These are phyloP conservation scores for Mortierella sp. DNA, from an alignment of 371 early-diverging fungal genomes.

Conservation along the genomic window DNA sequence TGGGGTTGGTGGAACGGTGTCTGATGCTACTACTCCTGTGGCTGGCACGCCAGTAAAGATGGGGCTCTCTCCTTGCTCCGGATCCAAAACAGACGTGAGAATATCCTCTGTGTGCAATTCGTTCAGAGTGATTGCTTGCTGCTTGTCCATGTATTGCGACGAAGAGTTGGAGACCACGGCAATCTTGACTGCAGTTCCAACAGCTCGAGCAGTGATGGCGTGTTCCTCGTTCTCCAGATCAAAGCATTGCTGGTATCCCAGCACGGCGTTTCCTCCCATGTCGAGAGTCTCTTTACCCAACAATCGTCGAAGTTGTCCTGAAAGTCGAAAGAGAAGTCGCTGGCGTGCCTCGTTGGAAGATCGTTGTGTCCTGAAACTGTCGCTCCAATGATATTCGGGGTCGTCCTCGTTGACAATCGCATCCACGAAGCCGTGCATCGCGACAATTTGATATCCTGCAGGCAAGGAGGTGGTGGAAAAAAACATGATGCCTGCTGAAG, in stretches of 20 bases:
- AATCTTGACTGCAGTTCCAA: slow-evolving; percentile 77
- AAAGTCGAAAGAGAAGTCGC: slow-evolving; percentile 71
- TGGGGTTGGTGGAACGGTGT: slow-evolving; percentile 17
- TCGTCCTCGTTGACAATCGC: slow-evolving; percentile 74
- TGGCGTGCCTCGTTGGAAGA: slow-evolving; percentile 81
- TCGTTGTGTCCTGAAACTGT: slow-evolving; percentile 78
- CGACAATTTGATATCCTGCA: slow-evolving; percentile 59
- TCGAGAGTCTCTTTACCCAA: slow-evolving; percentile 79
- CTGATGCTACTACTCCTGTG: slow-evolving; percentile 16
- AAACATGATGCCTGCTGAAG: slow-evolving; percentile 78
- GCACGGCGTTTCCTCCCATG: slow-evolving; percentile 78
- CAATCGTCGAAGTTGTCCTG: slow-evolving; percentile 71
- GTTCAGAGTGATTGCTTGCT: slow-evolving; percentile 33
- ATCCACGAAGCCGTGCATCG: slow-evolving; percentile 74
- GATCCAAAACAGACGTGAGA: slow-evolving; percentile 30
- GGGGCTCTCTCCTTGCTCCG: slow-evolving; percentile 27
- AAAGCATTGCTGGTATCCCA: slow-evolving; percentile 78
- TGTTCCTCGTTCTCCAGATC: slow-evolving; percentile 77
- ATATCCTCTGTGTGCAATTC: slow-evolving; percentile 39
- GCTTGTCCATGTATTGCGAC: slow-evolving; percentile 26
- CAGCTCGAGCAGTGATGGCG: slow-evolving; percentile 77
- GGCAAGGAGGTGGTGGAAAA: slow-evolving; percentile 68
- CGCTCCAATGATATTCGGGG: slow-evolving; percentile 81
- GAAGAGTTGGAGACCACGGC: slow-evolving; percentile 48
- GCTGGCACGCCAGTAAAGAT: slow-evolving; percentile 6